Evolutionary conservation across 2,329 filamentous ascomycete genomes (phyloP).

Genomic region (Pseudogymnoascus sp.): DNA sequence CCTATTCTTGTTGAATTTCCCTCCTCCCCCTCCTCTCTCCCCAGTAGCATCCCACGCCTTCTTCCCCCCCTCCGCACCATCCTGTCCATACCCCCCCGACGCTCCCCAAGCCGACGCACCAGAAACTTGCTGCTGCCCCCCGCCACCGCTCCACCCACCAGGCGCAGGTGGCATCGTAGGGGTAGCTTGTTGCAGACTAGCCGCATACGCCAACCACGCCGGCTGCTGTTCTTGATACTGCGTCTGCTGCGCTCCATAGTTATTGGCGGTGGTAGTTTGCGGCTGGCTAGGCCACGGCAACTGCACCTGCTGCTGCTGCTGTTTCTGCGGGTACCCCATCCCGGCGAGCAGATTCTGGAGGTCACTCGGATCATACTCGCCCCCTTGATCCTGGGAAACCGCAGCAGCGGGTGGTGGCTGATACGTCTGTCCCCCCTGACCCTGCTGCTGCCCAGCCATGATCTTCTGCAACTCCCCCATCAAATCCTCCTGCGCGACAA

Average conservation of each 20-base stretch:
- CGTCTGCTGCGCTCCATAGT: neutral
- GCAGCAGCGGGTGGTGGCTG: neutral
- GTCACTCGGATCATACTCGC: neutral
- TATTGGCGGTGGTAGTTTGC: too few relatives aligned
- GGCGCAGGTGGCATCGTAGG: neutral
- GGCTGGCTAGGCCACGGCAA: neutral
- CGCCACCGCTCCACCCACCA: too few relatives aligned
- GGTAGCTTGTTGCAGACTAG: neutral
- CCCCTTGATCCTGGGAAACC: neutral
- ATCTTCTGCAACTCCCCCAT: neutral
- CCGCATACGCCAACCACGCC: neutral
- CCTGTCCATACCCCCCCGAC: neutral
- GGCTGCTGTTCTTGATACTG: neutral
- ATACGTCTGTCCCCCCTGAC: too few relatives aligned
- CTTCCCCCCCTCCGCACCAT: neutral
- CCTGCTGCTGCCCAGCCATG: neutral
- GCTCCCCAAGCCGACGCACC: neutral
- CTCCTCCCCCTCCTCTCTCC: constrained; percentile 13
- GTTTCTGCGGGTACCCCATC: neutral
- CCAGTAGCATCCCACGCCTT: neutral
- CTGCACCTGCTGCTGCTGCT: neutral
- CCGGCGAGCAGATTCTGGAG: neutral
- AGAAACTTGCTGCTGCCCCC: too few relatives aligned
- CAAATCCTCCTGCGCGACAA: neutral
- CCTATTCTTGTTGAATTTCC: constrained; percentile 26